Conservation (phyloP, 192 early-diverging fungal species). For the Coemansia sp. region DNA sequence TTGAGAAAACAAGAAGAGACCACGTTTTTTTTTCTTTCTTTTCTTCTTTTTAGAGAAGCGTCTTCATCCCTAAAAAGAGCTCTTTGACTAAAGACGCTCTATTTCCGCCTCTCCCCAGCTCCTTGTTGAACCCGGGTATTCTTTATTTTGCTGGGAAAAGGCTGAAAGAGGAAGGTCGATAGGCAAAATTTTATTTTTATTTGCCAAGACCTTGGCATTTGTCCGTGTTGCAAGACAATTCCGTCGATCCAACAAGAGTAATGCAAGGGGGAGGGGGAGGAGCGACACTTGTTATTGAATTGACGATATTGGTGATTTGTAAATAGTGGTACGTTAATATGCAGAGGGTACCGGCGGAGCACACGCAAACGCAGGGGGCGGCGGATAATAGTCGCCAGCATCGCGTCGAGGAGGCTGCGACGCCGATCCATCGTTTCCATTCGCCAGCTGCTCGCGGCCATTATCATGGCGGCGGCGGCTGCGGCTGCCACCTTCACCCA, state of each 20-base stretch:
- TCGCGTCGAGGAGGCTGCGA: not conserved
- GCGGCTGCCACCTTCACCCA: no score
- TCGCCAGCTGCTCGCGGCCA: no score
- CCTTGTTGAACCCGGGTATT: not conserved
- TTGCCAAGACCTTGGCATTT: constrained; percentile 1
- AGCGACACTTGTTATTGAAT: no score
- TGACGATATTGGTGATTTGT: no score
- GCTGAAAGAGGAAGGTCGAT: no score
- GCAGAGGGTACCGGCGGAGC: not conserved
- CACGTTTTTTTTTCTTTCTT: not conserved
- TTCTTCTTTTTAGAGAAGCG: no score
- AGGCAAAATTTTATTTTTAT: not conserved
- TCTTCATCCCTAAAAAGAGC: not conserved
- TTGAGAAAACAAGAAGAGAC: not conserved
- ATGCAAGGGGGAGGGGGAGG: no score
- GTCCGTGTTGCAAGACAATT: not conserved
- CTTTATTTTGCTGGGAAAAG: not conserved
- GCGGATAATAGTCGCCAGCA: not conserved
- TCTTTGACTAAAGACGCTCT: not conserved
- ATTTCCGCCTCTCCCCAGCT: not conserved
- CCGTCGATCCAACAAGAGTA: not conserved
- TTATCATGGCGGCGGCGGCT: no score
- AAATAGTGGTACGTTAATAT: not conserved
- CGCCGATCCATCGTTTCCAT: not conserved
- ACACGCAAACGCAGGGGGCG: not conserved